Conservation (phyloP, 169 alveolate species). For the Plasmodium knowlesi region DNA sequence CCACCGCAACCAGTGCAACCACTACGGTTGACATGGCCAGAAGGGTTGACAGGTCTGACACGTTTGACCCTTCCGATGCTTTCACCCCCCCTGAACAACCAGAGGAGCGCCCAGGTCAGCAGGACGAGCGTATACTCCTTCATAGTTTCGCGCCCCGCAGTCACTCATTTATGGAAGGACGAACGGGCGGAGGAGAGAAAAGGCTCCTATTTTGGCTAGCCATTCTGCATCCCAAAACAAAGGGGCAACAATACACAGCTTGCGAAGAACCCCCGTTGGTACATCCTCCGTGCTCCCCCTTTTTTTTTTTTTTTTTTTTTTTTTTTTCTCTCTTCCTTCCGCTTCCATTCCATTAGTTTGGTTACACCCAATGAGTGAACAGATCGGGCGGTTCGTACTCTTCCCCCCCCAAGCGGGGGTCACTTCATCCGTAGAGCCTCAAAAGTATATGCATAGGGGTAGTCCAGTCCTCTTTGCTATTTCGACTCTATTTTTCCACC, state of each 20-base stretch:
- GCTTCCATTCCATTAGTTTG: neutral
- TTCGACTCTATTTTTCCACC: neutral
- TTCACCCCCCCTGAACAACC: neutral
- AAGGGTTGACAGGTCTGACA: neutral
- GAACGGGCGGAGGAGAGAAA: neutral
- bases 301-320: neutral
- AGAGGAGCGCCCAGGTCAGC: neutral
- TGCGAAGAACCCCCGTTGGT: neutral
- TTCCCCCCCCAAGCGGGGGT: neutral
- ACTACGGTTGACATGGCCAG: neutral
- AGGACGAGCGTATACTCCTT: conserved; percentile 8
- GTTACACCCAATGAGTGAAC: neutral
- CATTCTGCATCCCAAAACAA: neutral
- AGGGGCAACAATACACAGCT: neutral
- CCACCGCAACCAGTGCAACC: neutral
- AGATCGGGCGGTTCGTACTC: neutral
- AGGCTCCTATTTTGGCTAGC: neutral
- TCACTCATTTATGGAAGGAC: neutral
- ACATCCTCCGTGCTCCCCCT: neutral
- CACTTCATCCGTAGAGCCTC: neutral
- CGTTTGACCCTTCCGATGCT: neutral
- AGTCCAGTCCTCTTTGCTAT: neutral
- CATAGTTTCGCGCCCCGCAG: conserved; percentile 4
- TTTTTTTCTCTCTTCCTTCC: too few species aligned
- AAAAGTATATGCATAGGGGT: neutral